A percentile compares a stretch with the other conserved stretches of the same genome.
Conservation (phyloP, 305 asterid genomes). For the Fraxinus xanthoxyloides region DNA sequence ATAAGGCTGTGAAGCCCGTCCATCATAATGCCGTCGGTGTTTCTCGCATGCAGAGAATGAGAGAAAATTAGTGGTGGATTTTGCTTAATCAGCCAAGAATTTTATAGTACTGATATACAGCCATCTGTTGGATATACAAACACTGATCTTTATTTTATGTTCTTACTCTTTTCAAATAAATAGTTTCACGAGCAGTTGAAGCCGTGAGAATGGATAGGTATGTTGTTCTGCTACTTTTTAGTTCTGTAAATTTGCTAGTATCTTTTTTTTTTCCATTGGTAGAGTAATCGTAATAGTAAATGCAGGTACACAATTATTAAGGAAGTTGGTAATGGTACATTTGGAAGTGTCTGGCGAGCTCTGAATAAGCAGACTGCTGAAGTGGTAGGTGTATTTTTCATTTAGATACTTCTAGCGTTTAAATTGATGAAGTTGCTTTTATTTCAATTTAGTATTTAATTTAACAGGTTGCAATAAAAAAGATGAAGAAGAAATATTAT, state of each 20-base stretch:
- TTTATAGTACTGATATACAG: conserved; percentile 31
- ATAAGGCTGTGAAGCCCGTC: conserved; percentile 52
- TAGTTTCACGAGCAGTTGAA: conserved; percentile 37
- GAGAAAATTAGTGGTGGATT: conserved; percentile 46
- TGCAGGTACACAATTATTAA: conserved; percentile 76
- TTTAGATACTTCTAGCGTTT: not conserved
- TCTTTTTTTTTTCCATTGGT: conserved; percentile 11
- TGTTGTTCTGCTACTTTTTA: conserved; percentile 14
- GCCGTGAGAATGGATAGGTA: conserved; percentile 78
- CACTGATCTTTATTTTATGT: conserved; percentile 19
- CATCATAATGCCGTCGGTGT: conserved; percentile 35
- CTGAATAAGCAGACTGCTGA: conserved; percentile 80
- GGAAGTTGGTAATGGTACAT: conserved; percentile 95
- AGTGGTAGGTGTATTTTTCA: conserved; percentile 58
- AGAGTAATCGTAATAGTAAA: conserved; percentile 4
- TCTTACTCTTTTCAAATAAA: conserved; percentile 24
- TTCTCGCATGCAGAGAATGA: conserved; percentile 29
- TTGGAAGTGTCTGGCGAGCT: conserved; percentile 96
- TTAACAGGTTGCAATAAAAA: conserved; percentile 85
- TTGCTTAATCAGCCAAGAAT: conserved; percentile 49
- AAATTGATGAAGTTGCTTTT: not conserved
- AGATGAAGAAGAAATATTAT: conserved; percentile 81
- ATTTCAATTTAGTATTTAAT: conserved; percentile 11
- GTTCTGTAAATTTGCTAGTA: not conserved
- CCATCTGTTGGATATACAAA: conserved; percentile 23